Percentiles rank a stretch among this genome's conserved stretches.
Evolutionary conservation across 129 eudicot genomes (phyloP).

Genomic region (Chrysanthemum lavandulifolium): DNA sequence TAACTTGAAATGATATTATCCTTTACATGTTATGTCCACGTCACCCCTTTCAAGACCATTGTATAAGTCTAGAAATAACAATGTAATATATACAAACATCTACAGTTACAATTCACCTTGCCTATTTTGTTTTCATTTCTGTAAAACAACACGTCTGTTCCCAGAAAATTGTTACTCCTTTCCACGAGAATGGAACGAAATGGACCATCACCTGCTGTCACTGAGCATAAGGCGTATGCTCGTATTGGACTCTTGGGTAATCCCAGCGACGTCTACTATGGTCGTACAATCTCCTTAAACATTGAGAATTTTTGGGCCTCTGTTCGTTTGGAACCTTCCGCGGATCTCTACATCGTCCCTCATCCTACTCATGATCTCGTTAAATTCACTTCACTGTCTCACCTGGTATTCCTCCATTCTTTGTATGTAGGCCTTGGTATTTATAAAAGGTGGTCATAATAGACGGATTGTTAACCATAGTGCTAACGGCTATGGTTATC

Average conservation of each 20-base stretch:
- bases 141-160: no score
- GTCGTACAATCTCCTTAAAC: constrained; percentile 69
- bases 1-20: background rate
- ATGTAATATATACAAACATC: background rate
- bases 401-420: constrained; percentile 44
- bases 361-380: constrained; percentile 87
- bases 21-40: background rate
- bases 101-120: background rate
- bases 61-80: background rate
- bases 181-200: constrained; percentile 17
- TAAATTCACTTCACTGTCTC: constrained; percentile 61
- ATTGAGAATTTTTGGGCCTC: constrained; percentile 84
- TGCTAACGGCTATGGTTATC: no score
- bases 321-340: constrained; percentile 68
- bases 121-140: background rate
- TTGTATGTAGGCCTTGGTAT: constrained; percentile 5
- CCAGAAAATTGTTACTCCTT: background rate
- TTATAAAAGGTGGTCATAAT: background rate
- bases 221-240: constrained; percentile 79
- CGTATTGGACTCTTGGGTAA: constrained; percentile 85
- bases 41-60: background rate
- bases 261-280: constrained; percentile 87
- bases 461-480: background rate
- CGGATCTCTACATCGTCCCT: constrained; percentile 63
- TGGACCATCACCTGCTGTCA: constrained; percentile 24